Evolutionary conservation across 768 basidiomycete species (phyloP).

Genomic region (Cyclocybe cylindracea): DNA sequence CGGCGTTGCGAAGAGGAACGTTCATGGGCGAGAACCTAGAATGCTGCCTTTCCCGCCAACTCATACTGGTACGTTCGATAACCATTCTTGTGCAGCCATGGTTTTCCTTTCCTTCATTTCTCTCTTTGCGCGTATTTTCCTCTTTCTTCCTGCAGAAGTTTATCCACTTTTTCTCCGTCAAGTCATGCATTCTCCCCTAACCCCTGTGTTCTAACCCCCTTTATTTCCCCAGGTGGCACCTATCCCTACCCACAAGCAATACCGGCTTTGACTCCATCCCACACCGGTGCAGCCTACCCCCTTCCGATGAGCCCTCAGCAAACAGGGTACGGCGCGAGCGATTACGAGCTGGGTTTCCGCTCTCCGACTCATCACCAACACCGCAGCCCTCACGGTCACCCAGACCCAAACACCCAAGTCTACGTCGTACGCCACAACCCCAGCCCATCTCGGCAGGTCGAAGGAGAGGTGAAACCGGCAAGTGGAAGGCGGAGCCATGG

Average conservation of each 20-base stretch:
- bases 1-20: constrained; percentile 16
- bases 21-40: constrained; percentile 21
- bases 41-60: constrained; percentile 25
- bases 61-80: constrained; percentile 5
- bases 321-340: neutral
- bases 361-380: neutral
- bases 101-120: neutral
- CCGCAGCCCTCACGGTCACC: neutral
- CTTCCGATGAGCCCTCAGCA: constrained; percentile 17
- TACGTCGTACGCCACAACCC: constrained; percentile 19
- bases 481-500: neutral
- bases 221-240: neutral
- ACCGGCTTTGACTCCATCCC: neutral
- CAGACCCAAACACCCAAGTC: constrained; percentile 15
- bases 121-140: neutral
- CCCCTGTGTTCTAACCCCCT: too few species aligned
- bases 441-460: constrained; percentile 3
- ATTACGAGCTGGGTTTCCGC: constrained; percentile 20
- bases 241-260: neutral
- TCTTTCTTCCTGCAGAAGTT: too few species aligned
- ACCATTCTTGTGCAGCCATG: neutral
- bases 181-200: too few species aligned
- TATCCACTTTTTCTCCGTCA: too few species aligned
- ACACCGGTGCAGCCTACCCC: constrained; percentile 14
- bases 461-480: neutral